Percentiles rank a stretch among this genome's conserved stretches.
Evolutionary conservation across 2,329 filamentous ascomycete genomes (phyloP).

Genomic region (Alternaria dauci): DNA sequence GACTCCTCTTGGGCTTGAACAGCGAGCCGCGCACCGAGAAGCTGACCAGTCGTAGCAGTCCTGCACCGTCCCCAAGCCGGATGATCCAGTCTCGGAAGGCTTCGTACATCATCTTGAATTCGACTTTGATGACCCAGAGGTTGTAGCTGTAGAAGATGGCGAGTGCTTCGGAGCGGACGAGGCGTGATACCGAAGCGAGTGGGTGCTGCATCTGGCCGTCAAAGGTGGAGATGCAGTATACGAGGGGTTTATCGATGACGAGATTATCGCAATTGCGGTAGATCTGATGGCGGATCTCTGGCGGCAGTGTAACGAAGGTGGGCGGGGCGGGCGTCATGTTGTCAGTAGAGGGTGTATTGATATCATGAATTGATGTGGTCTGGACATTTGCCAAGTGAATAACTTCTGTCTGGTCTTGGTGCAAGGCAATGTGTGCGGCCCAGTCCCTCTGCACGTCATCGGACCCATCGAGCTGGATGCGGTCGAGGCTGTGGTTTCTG

Average conservation of each 20-base stretch:
- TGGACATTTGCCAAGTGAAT: conserved; percentile 17
- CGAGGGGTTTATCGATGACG: conserved; percentile 47
- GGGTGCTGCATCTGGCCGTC: conserved; percentile 49
- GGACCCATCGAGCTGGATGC: conserved; percentile 22
- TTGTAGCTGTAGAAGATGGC: conserved; percentile 54
- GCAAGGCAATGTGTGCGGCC: conserved; percentile 25
- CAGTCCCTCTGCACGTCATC: conserved; percentile 29
- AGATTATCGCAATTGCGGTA: conserved; percentile 50
- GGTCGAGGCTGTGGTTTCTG: conserved; percentile 33
- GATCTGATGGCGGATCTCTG: conserved; percentile 50
- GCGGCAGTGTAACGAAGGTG: conserved; percentile 48
- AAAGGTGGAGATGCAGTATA: conserved; percentile 53
- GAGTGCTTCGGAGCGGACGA: conserved; percentile 48
- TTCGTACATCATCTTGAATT: conserved; percentile 53
- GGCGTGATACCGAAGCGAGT: conserved; percentile 46
- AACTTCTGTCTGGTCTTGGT: conserved; percentile 21
- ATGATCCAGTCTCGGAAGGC: conserved; percentile 52
- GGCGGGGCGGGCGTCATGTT: conserved; percentile 17
- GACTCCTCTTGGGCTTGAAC: conserved; percentile 44
- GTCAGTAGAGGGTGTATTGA: conserved; percentile 7
- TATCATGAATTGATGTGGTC: neutral
- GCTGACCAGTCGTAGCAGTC: conserved; percentile 41
- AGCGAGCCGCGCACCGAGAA: conserved; percentile 44
- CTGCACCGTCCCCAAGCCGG: conserved; percentile 43
- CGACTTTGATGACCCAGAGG: conserved; percentile 51